Evolutionary conservation across 2,329 filamentous ascomycete genomes (phyloP), one percentile per base, ranked within the genome.

Genomic region (Penicillium glabrum): DNA sequence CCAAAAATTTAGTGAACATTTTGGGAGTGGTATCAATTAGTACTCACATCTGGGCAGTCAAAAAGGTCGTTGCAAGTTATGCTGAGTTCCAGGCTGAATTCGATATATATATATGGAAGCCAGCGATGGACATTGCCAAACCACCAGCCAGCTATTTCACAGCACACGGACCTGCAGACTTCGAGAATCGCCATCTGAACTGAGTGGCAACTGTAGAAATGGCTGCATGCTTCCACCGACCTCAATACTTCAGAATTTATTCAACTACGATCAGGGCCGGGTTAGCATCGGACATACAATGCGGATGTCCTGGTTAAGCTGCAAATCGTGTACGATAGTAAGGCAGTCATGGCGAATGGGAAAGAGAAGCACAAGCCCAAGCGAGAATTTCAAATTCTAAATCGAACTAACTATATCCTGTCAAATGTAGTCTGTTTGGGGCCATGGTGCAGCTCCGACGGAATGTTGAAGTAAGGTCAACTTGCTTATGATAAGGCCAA

Each of bases 381-480:
- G n/a, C 16, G 33, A 43, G 35, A 23, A 27, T 14, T 7, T 19
- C 31, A 13, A 37, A 27, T 49, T 56, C 52, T 2, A 57, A 57
- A 57, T 27, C 0, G 2, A 4, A 26, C 33, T 27, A 11, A 19
- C 11, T 5, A 26, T 7, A 37, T 50, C 23, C 31, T 27, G 14
- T 9, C 24, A 50, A 19, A 41, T 50, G 33, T 16, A 27, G 47
- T 8, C 35, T 50, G 24, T n/a, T 29, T 11, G 9, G 23, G 33
- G 2, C 33, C 7, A 33, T 49, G 26, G 33, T 26, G 46, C 13
- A 49, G 46, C 46, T 50, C 47, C 47, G 33, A 50, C 41, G 46
- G 59, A 58, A 63, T 61, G 51, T 49, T 51, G 48, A 10, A 9
- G 35, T 39, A 39, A 19, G 8, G n/a, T 50, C 26, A 8, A 8